These are phyloP conservation scores for Trichoderma gracile DNA, from an alignment of 2,329 filamentous ascomycete genomes.

Conservation along the genomic window DNA sequence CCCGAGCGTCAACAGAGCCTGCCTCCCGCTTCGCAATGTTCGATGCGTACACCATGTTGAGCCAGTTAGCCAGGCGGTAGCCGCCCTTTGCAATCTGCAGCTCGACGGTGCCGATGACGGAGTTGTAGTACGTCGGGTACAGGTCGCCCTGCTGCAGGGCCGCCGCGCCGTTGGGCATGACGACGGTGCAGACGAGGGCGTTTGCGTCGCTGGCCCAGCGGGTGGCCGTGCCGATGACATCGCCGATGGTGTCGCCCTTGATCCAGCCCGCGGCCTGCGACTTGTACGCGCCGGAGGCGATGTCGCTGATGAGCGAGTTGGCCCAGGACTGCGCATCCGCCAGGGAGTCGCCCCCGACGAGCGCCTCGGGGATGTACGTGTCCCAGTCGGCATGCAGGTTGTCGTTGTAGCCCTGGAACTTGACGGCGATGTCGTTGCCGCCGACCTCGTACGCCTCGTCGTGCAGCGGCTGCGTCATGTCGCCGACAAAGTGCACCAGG, in stretches of 20 bases:
- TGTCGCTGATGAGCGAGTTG: slow-evolving; percentile 37
- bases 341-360: slow-evolving; percentile 41
- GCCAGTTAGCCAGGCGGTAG: slow-evolving; percentile 39
- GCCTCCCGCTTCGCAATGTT: slow-evolving; percentile 28
- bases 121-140: slow-evolving; percentile 43
- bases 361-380: slow-evolving; percentile 54
- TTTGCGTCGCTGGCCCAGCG: slow-evolving; percentile 47
- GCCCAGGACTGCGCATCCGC: slow-evolving; percentile 45
- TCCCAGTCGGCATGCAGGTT: slow-evolving; percentile 66
- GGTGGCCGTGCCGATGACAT: slow-evolving; percentile 38
- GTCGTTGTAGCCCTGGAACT: slow-evolving; percentile 51
- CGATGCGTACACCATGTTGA: slow-evolving; percentile 33
- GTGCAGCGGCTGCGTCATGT: slow-evolving; percentile 58
- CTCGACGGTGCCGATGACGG: slow-evolving; percentile 43
- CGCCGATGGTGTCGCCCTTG: slow-evolving; percentile 37
- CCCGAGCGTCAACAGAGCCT: background rate
- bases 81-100: slow-evolving; percentile 50
- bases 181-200: slow-evolving; percentile 46
- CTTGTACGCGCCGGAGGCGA: slow-evolving; percentile 43
- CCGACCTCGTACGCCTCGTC: slow-evolving; percentile 54
- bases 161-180: slow-evolving; percentile 42
- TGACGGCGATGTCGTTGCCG: slow-evolving; percentile 55
- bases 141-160: slow-evolving; percentile 45
- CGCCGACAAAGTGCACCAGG: slow-evolving; percentile 53
- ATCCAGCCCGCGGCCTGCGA: slow-evolving; percentile 41